Percentiles rank a stretch among this genome's conserved stretches.
Conservation (phyloP, 352 stramenopile genomes). For the Phytophthora niederhauseri region DNA sequence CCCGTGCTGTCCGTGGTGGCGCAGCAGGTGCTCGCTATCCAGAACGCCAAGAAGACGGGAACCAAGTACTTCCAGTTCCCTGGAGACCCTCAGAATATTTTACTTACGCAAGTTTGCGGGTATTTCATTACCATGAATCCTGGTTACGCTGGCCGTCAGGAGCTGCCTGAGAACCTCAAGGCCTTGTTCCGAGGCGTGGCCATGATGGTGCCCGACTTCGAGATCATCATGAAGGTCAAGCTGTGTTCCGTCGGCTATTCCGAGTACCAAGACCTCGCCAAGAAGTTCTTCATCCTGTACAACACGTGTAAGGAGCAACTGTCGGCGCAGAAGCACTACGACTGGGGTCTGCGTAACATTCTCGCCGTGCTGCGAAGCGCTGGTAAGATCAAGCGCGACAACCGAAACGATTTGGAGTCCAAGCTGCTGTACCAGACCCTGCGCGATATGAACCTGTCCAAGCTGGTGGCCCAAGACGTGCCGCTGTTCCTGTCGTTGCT, state of each 20-base stretch:
- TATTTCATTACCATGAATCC: slow-evolving; percentile 99
- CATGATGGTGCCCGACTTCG: slow-evolving; percentile 94
- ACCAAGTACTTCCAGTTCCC: slow-evolving; percentile 98
- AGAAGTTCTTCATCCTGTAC: slow-evolving; percentile 94
- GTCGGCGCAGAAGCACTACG: slow-evolving; percentile 93
- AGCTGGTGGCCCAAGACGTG: slow-evolving; percentile 98
- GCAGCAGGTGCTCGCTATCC: slow-evolving; percentile 98
- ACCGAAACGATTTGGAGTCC: slow-evolving; percentile 87
- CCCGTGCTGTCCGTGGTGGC: slow-evolving; percentile 97
- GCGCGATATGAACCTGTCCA: slow-evolving; percentile 98
- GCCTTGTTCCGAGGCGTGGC: slow-evolving; percentile 91
- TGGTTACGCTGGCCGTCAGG: slow-evolving; percentile 97
- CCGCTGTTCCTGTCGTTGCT: slow-evolving; percentile 97
- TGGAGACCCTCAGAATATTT: slow-evolving; percentile 97
- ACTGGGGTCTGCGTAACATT: slow-evolving; percentile 93
- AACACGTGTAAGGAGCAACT: slow-evolving; percentile 93
- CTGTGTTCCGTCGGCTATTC: slow-evolving; percentile 94
- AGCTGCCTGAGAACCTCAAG: slow-evolving; percentile 99
- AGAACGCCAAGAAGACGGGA: slow-evolving; percentile 97
- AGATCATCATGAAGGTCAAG: slow-evolving; percentile 98
- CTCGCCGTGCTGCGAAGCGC: slow-evolving; percentile 88
- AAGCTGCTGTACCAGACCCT: slow-evolving; percentile 91
- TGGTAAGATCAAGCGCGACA: slow-evolving; percentile 92
- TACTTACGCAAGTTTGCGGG: slow-evolving; percentile 94
- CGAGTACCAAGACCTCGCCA: slow-evolving; percentile 91